Evolutionary conservation across 495 filamentous ascomycete species (phyloP), one percentile per base, ranked within the genome.

Genomic region (Lentithecium fluviatile): DNA sequence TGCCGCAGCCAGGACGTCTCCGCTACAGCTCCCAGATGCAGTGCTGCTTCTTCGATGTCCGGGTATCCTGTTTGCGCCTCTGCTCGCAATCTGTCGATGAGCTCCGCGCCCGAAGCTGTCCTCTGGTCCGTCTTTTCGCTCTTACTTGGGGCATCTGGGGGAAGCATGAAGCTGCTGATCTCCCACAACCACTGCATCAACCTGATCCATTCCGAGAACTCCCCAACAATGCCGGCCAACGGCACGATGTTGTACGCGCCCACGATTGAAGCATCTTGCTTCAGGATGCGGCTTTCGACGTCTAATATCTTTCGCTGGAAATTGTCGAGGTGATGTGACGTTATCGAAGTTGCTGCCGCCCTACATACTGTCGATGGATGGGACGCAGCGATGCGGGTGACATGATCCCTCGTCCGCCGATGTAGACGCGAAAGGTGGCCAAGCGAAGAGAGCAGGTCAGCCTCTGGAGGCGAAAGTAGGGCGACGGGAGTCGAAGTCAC

Each of bases 231-330:
- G 5, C 84, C 87, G 11, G 94, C 92, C 40, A 98, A 74, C 0
- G 94, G 92, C 15, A 97, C 94, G 60, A 96, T 94, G 48, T 91
- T 85, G 66, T 96, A 96, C 2, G 88, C 91, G 40, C 91, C 93
- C 2, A 96, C 91, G 64, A 88, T 81, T 19, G 75, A 80, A 36
- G 81, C 78, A 72, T 95, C 88, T 67, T 83, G 82, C 23, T 79
- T 75, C 50, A 97, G 76, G 40, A 98, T 87, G 7, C 78, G 79
- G 51, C 79, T 80, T 74, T 98, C 94, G 2, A 97, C 91, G 36
- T 89, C 83, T 1, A 96, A 75, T 7, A 98, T 86, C 70, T 88
- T 90, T 32, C 80, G 79, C 66, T 94, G 91, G 66, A 97, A 97
- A 24, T 79, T 76, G 7, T 83, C 82, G 0, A 98, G 82, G 56